Evolutionary conservation across 2,329 filamentous ascomycete genomes (phyloP), one percentile per base, ranked within the genome.

Genomic region (Lecanicillium sp.): DNA sequence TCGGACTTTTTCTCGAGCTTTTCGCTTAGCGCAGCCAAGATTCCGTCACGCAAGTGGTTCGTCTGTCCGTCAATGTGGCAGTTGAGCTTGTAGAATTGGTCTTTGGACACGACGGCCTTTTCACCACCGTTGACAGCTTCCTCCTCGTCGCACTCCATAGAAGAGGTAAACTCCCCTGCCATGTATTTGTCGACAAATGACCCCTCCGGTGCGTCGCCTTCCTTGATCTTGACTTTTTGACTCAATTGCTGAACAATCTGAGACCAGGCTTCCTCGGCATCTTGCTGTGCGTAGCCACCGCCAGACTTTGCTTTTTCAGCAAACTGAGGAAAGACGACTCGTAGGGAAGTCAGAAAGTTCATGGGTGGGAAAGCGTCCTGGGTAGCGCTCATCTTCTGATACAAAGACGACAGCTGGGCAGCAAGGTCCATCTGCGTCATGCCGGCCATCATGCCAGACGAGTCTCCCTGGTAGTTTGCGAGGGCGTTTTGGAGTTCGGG

Each of bases 221-320:
- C 71, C 51, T 76, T 79, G 46, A 84, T 62, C 55, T 78, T 81
- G 36, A 96, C 65, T 56, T 85, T 90, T 52, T 84, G 76, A 45
- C 83, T 79, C 28, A 98, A 66, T 54, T 90, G 85, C 32, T 83
- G 79, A 5, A 98, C 67, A 45, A 98, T 94, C 57, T 96, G 90
- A 15, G 90, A 92, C 88, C 90, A 98, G 33, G 90, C 92, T 62
- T 98, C 92, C 61, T 98, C 92, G 1, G 92, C 92, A 65, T 98
- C 92, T 63, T 98, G 92, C 63, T 98, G 92, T n/a, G 92, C 89
- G 55, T 83, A 96, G 6, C 85, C 88, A 42, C 82, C 72, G 16
- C 86, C 85, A 22, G 82, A 81, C 58, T 85, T 89, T 40, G 87
- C 78, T 53, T 78, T 83, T 64, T 98, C 88, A 9, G 87, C 88